phyloP scores from a whole-genome alignment of 2,329 filamentous ascomycete species.

The Basipetospora sp. region DNA sequence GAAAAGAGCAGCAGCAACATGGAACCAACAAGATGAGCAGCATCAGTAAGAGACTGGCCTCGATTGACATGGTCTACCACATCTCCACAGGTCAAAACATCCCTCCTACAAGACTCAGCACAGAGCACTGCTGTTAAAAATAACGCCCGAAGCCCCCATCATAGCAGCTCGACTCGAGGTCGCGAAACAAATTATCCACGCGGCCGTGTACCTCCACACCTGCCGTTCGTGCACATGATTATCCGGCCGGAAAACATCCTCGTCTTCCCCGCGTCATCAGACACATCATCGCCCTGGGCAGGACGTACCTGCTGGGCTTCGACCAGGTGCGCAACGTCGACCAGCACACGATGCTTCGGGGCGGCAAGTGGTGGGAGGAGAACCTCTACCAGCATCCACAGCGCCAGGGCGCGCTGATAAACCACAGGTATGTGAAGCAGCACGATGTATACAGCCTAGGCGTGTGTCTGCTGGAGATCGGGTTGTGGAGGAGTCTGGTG shows the following conservation, averaged over 20 bases:
- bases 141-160: too few species aligned
- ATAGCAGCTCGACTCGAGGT: too few species aligned
- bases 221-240: constrained; percentile 33
- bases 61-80: too few species aligned
- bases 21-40: too few species aligned
- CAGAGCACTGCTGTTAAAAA: too few species aligned
- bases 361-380: constrained; percentile 5
- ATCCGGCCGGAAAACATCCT: constrained; percentile 14
- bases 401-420: constrained; percentile 25
- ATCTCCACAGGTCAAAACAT: too few species aligned
- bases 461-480: constrained; percentile 35
- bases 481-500: constrained; percentile 26
- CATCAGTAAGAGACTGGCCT: too few species aligned
- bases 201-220: too few species aligned
- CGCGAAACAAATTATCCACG: too few species aligned
- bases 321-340: constrained; percentile 10
- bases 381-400: constrained; percentile 35
- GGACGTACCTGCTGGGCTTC: constrained; percentile 8
- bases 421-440: constrained; percentile 29
- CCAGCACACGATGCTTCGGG: constrained; percentile 5
- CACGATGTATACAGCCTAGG: constrained; percentile 41
- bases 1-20: too few species aligned
- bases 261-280: neutral
- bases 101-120: too few species aligned
- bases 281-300: too few species aligned